Evolutionary conservation across 2,329 filamentous ascomycete genomes (phyloP), one percentile per base, ranked within the genome.

Genomic region (Exophiala alcalophila): DNA sequence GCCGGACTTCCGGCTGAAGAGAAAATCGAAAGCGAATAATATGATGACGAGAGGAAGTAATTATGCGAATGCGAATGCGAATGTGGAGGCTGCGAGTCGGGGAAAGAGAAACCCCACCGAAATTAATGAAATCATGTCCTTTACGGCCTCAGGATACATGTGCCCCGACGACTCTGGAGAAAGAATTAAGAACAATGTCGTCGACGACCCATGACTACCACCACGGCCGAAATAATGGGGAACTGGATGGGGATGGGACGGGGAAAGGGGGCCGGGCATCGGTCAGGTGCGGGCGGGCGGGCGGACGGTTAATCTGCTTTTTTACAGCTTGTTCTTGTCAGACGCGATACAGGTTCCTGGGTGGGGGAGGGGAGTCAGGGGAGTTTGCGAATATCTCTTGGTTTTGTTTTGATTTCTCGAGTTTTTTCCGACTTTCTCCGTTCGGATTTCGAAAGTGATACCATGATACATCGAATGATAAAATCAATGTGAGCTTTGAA

Each of bases 391-490:
- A 15, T 15, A 31, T 5, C 19, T 26, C 15, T 16, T 20, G 24
- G 21, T 33, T 27, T 24, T 12, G 12, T 37, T 18, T 32, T 24
- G 14, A 23, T 38, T n/a, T n/a, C n/a, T n/a, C n/a, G n/a, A 18
- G 15, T 15, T 30, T n/a, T 25, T 20, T 24, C 12, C 15, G 3
- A 34, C 21, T 28, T 23, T 35, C 12, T 23, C 30, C 19, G 23
- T 25, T 40, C 16, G 32, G 29, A 14, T 26, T 23, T 7, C 19
- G 35, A 39, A 36, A 31, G 36, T 50, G 42, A 50, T 50, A 50
- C 47, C 47, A 43, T 26, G 34, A 50, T 50, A 50, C 42, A 50
- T 40, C 47, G 46, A 44, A 20, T 29, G n/a, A n/a, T n/a, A n/a
- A n/a, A n/a, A n/a, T n/a, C n/a, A n/a, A n/a, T n/a, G n/a, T n/a